A percentile compares a stretch with the other conserved stretches of the same genome.
phyloP scores from a whole-genome alignment of 2,329 filamentous ascomycete species.

The Xylaria sp. region DNA sequence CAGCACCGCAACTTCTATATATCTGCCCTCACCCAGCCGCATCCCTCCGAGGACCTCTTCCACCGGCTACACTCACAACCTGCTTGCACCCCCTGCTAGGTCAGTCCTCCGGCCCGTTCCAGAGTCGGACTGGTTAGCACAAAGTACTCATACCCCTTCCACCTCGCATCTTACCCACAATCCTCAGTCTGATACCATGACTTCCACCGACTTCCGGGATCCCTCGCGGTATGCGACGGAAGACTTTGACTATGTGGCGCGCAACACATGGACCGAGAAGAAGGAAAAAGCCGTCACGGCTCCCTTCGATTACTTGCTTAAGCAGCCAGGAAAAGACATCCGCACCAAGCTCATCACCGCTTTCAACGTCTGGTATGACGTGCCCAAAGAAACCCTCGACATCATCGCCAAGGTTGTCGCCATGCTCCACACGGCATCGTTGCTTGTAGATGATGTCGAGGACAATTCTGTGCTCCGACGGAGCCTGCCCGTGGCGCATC shows the following conservation, averaged over 20 bases:
- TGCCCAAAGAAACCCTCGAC: constrained; percentile 71
- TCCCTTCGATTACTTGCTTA: constrained; percentile 80
- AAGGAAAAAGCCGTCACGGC: constrained; percentile 80
- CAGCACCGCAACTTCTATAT: constrained; percentile 7
- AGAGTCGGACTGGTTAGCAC: constrained; percentile 66
- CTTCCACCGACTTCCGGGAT: constrained; percentile 51
- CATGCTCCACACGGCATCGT: constrained; percentile 84
- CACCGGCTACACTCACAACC: constrained; percentile 55
- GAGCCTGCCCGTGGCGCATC: constrained; percentile 81
- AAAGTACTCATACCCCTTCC: constrained; percentile 42
- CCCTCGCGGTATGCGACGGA: constrained; percentile 60
- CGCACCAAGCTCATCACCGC: constrained; percentile 78
- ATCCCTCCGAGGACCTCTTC: constrained; percentile 79
- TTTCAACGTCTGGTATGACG: constrained; percentile 81
- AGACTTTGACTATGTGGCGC: constrained; percentile 58
- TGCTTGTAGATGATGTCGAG: constrained; percentile 88
- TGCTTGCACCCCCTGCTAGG: constrained; percentile 42
- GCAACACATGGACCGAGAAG: constrained; percentile 68
- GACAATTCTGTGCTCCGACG: constrained; percentile 78
- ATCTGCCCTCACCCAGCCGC: constrained; percentile 62
- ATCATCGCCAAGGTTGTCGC: constrained; percentile 81
- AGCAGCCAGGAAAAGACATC: constrained; percentile 84
- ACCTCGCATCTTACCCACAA: constrained; percentile 33
- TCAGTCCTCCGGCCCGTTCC: constrained; percentile 59
- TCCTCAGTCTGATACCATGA: constrained; percentile 46